Evolutionary conservation across 2,329 filamentous ascomycete species (phyloP), one percentile per base, ranked within the genome.

Genomic region (Claviceps fusiformis): DNA sequence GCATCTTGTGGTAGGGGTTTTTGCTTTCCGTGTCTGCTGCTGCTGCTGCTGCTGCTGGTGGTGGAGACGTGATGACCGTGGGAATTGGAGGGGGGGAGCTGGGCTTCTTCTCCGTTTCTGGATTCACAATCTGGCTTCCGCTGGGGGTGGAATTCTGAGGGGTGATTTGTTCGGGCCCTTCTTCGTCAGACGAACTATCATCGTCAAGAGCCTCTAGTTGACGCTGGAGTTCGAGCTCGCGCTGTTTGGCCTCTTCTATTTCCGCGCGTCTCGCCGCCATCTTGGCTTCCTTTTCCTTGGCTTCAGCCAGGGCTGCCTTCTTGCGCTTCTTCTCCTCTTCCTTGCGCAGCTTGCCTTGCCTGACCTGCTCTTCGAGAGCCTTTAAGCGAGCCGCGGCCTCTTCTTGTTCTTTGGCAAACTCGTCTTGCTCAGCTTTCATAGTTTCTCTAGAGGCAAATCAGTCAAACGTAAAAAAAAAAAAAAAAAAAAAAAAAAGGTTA

Each of bases 1-100:
- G 83, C 73, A 91, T 93, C 70, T 86, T 89, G 74, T 92, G 89
- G 74, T 95, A 98, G 3, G 93, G 93, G 66, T 97, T 97, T 69
- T 88, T 92, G 63, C 89, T 95, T 70, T 95, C 88, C 2, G 80
- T 77, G 60, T 89, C 85, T 6, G 76, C 72, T 3, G 78, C 72
- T 3, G 75, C 49, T 29, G 75, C 49, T 29, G 76, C 72, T 3
- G 78, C 72, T 3, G 75, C 49, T 17, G 44, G 44, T 15, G 48
- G 33, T 17, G 80, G 76, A 56, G 78, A 77, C 39, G 76, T 74
- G 19, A 79, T 72, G 33, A 76, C 70, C 35, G 75, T 68, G 43
- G 76, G 71, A n/a, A 75, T 72, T 31, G 79, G 76, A 43, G 80
- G 75, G 47, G 78, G 75, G 37, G 80, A 73, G 39, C 78, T 75